Base-by-base conservation (phyloP, 2,329 filamentous ascomycete genomes). In the Whalleya microplaca region DNA sequence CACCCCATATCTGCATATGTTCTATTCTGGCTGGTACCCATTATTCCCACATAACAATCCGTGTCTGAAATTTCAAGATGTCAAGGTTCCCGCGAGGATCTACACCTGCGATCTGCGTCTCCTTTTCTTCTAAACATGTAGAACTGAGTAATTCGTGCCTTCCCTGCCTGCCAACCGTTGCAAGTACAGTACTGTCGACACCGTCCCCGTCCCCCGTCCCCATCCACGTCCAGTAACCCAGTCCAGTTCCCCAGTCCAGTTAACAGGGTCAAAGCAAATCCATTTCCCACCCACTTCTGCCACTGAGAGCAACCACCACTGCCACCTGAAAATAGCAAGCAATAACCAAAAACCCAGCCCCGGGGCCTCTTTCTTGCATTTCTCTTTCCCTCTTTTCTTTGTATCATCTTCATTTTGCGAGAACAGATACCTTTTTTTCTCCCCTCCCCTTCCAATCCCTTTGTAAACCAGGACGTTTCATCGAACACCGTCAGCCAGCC, bases 231-330 rank as follows among this genome's bases (percentile, higher is more conserved):
- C 23, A 9, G 9, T 27, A 27, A n/a, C n/a, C n/a, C n/a, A n/a
- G n/a, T n/a, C n/a, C 23, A 4, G 4, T 27, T 4, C 23, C 23
- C 4, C 9, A 27, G 23, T 27, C 32, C 32, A 37, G 41, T 6
- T 51, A 55, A 53, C 55, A 43, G 49, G 58, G 57, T 61, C 60
- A 61, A 61, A 63, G 60, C 60, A 60, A 62, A 4, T 7, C 10
- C 3, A 16, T 37, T 37, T 37, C 3, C 4, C 32, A 16, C 32
- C 32, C 32, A 58, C 57, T 42, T 53, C 46, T 20, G 41, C 44
- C 43, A 52, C 45, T 58, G 59, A 54, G 49, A 48, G 40, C 44
- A 37, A 53, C 51, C 47, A 58, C 43, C 10, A 41, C 55, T 21
- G 5, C 32, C 32, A 37, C 32, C 32, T 14, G 32, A 16, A 37